Evolutionary conservation across 179 eudicot genomes (phyloP).

Genomic region (Heliamphora pulchella): DNA sequence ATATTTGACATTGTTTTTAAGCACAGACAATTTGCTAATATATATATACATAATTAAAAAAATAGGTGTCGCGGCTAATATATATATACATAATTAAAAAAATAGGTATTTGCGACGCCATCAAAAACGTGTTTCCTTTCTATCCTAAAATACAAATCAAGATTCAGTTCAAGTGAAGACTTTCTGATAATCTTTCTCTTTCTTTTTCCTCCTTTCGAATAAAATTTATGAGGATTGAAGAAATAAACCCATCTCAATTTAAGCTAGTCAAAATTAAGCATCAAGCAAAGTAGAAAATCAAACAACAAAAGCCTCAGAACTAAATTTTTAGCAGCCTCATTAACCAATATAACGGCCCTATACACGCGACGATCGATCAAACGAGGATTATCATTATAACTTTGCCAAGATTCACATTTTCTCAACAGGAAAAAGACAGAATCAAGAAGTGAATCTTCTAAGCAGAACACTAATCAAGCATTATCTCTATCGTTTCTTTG

Average conservation of each 20-base stretch:
- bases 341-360: background rate
- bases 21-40: too few species aligned
- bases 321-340: background rate
- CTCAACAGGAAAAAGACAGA: background rate
- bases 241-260: background rate
- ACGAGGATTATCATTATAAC: background rate
- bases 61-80: too few species aligned
- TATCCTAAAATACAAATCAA: too few species aligned
- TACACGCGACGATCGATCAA: background rate
- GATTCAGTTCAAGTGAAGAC: too few species aligned
- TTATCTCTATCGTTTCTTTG: conserved; percentile 6
- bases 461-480: background rate
- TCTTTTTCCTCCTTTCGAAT: background rate
- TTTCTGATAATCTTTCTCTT: too few species aligned
- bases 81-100: too few species aligned
- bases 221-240: background rate
- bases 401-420: background rate
- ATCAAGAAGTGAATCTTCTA: background rate
- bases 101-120: too few species aligned
- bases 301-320: background rate
- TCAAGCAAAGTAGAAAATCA: background rate
- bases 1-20: too few species aligned
- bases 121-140: too few species aligned
- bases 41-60: too few species aligned
- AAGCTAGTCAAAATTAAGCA: background rate